phyloP scores from a whole-genome alignment of 1,284 basidiomycete genomes.

The Leccinum colubrinum region DNA sequence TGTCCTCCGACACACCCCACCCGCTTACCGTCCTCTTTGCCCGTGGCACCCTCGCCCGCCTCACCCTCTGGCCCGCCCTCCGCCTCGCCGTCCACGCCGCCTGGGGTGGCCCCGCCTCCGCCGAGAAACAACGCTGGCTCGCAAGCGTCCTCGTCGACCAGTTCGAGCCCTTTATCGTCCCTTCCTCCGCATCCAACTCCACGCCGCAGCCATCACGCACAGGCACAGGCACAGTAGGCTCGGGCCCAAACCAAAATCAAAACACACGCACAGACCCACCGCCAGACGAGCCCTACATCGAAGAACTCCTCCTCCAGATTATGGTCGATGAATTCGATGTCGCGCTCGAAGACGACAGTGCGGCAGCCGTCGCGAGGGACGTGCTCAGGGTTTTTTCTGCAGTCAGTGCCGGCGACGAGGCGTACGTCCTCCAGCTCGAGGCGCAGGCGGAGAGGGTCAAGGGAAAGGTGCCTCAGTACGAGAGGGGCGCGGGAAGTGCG shows the following conservation, averaged over 20 bases:
- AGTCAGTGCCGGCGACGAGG: slow-evolving; percentile 37
- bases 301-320: slow-evolving; percentile 74
- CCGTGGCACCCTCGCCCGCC: slow-evolving; percentile 75
- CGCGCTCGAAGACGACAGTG: slow-evolving; percentile 78
- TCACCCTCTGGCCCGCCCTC: slow-evolving; percentile 80
- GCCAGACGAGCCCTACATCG: slow-evolving; percentile 75
- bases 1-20: neutral
- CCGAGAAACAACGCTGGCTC: slow-evolving; percentile 75
- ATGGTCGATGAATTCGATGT: slow-evolving; percentile 87
- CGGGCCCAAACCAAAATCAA: neutral
- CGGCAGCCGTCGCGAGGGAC: slow-evolving; percentile 67
- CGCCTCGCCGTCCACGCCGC: slow-evolving; percentile 77
- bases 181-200: neutral
- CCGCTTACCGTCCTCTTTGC: slow-evolving; percentile 70
- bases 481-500: slow-evolving; percentile 42
- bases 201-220: neutral
- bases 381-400: slow-evolving; percentile 69
- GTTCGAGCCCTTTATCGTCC: slow-evolving; percentile 57
- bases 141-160: slow-evolving; percentile 81
- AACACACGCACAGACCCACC: slow-evolving; percentile 25
- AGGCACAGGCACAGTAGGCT: neutral
- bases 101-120: slow-evolving; percentile 78
- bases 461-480: slow-evolving; percentile 54
- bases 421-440: slow-evolving; percentile 55
- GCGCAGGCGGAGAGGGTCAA: slow-evolving; percentile 57